Conservation (phyloP, 2,329 filamentous ascomycete genomes). For the Aspergillus japonicus region DNA sequence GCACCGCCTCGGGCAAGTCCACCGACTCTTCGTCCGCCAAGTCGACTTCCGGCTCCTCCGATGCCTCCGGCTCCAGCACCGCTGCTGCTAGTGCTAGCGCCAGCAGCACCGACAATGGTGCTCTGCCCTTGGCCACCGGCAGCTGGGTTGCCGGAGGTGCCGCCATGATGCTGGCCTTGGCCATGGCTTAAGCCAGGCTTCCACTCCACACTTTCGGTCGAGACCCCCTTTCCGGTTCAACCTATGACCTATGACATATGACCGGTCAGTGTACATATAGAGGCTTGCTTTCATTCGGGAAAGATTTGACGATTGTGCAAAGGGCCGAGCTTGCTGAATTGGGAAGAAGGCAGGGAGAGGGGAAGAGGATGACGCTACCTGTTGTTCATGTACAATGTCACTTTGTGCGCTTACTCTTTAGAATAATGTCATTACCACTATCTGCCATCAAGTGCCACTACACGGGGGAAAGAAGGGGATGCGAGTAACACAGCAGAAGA, state of each 20-base stretch:
- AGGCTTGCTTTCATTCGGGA: background rate
- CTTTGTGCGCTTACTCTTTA: background rate
- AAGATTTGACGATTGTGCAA: background rate
- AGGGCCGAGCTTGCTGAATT: background rate
- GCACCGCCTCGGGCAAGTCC: constrained; percentile 7
- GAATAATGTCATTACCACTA: background rate
- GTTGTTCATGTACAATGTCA: background rate
- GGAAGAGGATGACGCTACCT: background rate
- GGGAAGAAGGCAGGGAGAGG: background rate
- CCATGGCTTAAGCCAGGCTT: constrained; percentile 21
- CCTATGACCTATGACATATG: too few species aligned
- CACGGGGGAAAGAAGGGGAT: background rate
- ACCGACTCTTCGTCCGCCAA: constrained; percentile 1
- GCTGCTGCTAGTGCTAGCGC: constrained; percentile 7
- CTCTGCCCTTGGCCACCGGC: constrained; percentile 19
- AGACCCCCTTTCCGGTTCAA: background rate
- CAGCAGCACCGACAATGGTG: constrained; percentile 23
- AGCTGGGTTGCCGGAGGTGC: constrained; percentile 30
- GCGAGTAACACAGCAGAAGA: background rate
- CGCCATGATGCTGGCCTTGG: constrained; percentile 26
- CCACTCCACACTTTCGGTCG: background rate
- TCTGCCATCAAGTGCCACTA: background rate
- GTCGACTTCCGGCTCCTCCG: background rate
- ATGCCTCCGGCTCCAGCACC: constrained; percentile 2
- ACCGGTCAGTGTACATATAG: background rate